Evolutionary conservation across 192 early-diverging fungal genomes (phyloP).

Genomic region (Backusella liffmaniae): DNA sequence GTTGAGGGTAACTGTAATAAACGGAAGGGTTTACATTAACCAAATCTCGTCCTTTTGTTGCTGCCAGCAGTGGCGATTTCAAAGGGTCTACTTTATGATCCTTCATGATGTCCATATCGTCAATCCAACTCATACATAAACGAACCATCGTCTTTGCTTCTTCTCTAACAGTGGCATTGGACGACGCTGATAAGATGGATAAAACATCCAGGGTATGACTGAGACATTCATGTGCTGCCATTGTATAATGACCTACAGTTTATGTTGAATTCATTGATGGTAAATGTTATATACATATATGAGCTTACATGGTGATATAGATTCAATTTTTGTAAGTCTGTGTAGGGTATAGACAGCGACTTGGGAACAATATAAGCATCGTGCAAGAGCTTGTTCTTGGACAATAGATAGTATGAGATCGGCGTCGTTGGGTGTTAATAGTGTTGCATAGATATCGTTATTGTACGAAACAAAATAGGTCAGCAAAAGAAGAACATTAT

Average conservation of each 20-base stretch:
- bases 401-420: background rate
- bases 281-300: too few relatives aligned
- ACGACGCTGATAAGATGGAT: background rate
- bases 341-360: background rate
- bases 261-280: background rate
- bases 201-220: background rate
- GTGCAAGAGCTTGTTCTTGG: background rate
- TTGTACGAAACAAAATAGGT: background rate
- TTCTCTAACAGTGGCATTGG: background rate
- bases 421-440: conserved; percentile 1
- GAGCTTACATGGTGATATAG: background rate
- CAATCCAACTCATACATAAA: background rate
- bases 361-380: background rate
- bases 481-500: background rate
- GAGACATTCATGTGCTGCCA: background rate
- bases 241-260: background rate
- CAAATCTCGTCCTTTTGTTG: background rate
- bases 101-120: background rate
- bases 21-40: background rate
- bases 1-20: background rate
- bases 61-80: background rate
- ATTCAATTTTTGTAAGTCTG: background rate
- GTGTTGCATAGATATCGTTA: background rate
- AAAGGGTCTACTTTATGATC: background rate
- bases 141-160: background rate